Percentiles rank a stretch among this genome's conserved stretches.
phyloP scores from a whole-genome alignment of 148 eudicot genomes.

The Euryodendron excelsum region DNA sequence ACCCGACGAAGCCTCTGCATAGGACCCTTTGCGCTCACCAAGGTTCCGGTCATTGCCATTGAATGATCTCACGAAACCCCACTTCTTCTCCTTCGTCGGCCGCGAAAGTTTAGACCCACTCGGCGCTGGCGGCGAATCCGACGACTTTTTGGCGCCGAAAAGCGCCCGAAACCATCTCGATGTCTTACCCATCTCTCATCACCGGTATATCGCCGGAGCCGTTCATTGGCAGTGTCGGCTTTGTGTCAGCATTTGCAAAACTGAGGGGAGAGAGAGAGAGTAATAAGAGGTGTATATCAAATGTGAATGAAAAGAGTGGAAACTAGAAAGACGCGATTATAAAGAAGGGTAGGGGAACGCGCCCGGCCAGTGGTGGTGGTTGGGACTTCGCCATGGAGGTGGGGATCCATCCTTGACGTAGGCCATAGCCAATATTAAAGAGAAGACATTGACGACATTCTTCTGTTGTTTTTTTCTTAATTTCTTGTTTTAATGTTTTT shows the following conservation, averaged over 20 bases:
- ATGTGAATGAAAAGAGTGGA: too few species aligned
- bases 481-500: too few species aligned
- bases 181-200: slow-evolving; percentile 33
- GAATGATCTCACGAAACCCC: slow-evolving; percentile 8
- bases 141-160: slow-evolving; percentile 20
- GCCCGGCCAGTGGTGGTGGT: too few species aligned
- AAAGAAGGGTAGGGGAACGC: too few species aligned
- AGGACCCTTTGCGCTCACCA: slow-evolving; percentile 2
- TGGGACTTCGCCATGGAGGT: too few species aligned
- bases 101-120: neutral
- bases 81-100: slow-evolving; percentile 19
- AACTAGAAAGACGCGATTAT: too few species aligned
- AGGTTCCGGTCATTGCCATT: neutral
- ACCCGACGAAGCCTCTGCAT: neutral
- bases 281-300: neutral
- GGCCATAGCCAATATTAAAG: too few species aligned
- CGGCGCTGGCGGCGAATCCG: neutral
- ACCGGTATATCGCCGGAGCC: neutral
- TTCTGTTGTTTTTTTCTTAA: too few species aligned
- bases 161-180: slow-evolving; percentile 33
- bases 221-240: neutral
- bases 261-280: neutral
- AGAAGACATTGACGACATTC: too few species aligned
- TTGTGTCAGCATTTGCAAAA: neutral
- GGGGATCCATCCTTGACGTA: too few species aligned